A percentile compares a stretch with the other conserved stretches of the same genome.
These are phyloP conservation scores for Rosa chinensis DNA, from an alignment of 306 rosid genomes.

Conservation along the genomic window DNA sequence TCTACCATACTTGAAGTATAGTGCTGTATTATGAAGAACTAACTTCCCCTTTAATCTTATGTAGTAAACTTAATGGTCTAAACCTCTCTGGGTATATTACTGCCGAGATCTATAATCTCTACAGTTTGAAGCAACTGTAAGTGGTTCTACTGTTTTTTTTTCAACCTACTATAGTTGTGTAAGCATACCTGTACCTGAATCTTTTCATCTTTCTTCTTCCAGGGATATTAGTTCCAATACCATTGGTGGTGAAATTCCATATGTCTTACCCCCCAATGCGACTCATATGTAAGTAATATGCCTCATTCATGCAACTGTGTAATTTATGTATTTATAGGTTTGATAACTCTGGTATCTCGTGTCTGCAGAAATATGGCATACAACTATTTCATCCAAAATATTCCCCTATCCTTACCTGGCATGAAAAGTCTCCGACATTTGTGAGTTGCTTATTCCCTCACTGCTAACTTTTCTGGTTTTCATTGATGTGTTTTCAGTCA, in stretches of 20 bases:
- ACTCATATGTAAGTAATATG: constrained; percentile 71
- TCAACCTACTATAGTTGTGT: neutral
- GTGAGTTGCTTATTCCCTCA: constrained; percentile 49
- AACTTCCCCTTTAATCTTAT: constrained; percentile 17
- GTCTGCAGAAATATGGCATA: constrained; percentile 74
- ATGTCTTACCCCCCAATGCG: constrained; percentile 69
- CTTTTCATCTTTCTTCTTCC: constrained; percentile 28
- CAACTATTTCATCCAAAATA: constrained; percentile 57
- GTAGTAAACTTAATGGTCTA: constrained; percentile 74
- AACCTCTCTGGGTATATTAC: constrained; percentile 79
- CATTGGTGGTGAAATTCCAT: constrained; percentile 71
- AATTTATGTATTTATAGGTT: neutral
- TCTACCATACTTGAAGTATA: constrained; percentile 2
- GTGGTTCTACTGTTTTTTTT: constrained; percentile 21
- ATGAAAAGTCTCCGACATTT: constrained; percentile 66
- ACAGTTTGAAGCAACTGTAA: constrained; percentile 70
- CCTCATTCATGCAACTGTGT: neutral
- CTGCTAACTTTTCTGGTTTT: constrained; percentile 6
- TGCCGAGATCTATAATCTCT: constrained; percentile 54
- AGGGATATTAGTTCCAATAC: constrained; percentile 86
- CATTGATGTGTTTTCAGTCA: constrained; percentile 16
- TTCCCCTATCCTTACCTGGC: constrained; percentile 62
- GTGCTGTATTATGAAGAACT: constrained; percentile 14
- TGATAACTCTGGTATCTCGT: constrained; percentile 22
- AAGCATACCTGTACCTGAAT: constrained; percentile 12